Base-by-base conservation (phyloP, 257 asterid genomes). In the Voacanga thouarsii region DNA sequence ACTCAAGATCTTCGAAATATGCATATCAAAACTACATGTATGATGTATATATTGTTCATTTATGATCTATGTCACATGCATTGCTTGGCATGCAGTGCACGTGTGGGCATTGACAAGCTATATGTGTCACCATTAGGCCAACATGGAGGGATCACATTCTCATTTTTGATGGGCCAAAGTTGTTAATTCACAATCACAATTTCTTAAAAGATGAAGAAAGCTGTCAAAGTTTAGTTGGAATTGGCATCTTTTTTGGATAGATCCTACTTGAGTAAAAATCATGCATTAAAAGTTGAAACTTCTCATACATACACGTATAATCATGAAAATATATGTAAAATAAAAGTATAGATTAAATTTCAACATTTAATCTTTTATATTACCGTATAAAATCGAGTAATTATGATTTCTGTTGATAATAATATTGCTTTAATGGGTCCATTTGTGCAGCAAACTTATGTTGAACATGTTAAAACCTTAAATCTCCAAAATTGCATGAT, bases 81-180 rank as follows among this genome's bases (percentile, higher is more conserved):
- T 72, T 53, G 70, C 75, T 73, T 19, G 59, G 83, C 37, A 63
- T 76, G 60, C 44, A 74, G 24, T 74, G 63, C 83, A 67, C 83
- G 83, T 74, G 76, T 67, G 83, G 79, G 33, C 83, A 80, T 44
- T 67, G 76, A 28, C 79, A 12, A 67, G 37, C 75, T 74, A 5
- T 64, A 30, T 65, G 10, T 37, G 15, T 41, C 47, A 24, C 77
- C 72, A 80, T 59, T 68, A 43, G 18, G 41, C 19, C 26, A 66
- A 37, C 75, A 75, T 56, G 44, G 39, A 66, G 30, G 47, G 60
- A 50, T 57, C 66, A 37, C 72, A 74, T 59, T 78, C 49, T 66
- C 65, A 75, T 82, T 69, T 65, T 44, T 49, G 3, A 44, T 79
- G 78, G 75, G 59, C 57, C 60, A 76, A 28, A 30, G 51, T 30